Evolutionary conservation across 73 alveolate genomes (phyloP).

Genomic region (Stentor coeruleus): DNA sequence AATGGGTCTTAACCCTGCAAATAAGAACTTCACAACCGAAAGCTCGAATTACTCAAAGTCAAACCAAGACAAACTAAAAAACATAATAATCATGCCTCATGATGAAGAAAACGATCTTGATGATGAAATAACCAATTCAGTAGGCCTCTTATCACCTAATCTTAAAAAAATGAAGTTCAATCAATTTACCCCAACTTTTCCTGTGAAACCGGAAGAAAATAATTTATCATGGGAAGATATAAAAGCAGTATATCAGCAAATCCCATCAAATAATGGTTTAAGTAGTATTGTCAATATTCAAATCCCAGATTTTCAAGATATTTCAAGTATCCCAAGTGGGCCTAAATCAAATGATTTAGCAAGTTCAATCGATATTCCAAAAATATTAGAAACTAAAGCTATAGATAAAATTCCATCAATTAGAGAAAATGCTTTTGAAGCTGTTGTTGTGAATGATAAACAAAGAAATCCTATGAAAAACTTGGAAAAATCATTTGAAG

Average conservation of each 20-base stretch:
- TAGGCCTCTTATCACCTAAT: not conserved
- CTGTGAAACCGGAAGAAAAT: not conserved
- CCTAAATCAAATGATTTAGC: not conserved
- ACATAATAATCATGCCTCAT: not conserved
- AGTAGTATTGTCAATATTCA: no score
- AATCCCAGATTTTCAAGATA: not conserved
- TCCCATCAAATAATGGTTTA: no score
- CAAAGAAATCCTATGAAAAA: no score
- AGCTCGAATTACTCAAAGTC: no score
- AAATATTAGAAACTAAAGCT: not conserved
- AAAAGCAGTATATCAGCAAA: no score
- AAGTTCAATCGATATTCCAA: not conserved
- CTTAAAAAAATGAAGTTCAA: no score
- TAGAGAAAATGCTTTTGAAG: no score
- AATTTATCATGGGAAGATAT: not conserved
- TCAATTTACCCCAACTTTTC: not conserved
- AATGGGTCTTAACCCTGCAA: not conserved
- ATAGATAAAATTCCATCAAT: no score
- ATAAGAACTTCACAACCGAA: not conserved
- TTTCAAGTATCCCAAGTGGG: not conserved
- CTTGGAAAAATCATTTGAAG: no score
- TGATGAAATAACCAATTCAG: not conserved
- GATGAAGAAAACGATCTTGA: not conserved
- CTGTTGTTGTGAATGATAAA: no score
- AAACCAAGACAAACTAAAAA: not conserved